Percentiles rank a stretch among this genome's conserved stretches.
Conservation (phyloP, 306 rosid genomes). For the Rosa persica region DNA sequence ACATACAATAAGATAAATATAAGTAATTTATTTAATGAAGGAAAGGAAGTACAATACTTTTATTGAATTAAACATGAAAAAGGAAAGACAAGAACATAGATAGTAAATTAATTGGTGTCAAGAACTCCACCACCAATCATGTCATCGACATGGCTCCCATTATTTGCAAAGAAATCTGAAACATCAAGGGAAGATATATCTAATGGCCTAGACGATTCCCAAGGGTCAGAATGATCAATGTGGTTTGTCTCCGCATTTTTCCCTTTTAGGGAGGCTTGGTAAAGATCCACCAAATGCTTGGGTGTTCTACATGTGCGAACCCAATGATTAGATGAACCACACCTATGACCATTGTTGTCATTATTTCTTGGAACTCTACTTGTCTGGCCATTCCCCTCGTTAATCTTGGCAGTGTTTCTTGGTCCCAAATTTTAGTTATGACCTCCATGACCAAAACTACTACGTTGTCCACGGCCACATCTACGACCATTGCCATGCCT, state of each 20-base stretch:
- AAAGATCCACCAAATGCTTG: slow-evolving; percentile 1
- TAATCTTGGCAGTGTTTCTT: neutral
- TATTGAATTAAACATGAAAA: too few relatives aligned
- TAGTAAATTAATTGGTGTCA: neutral
- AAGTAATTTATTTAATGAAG: too few relatives aligned
- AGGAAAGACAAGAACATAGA: neutral
- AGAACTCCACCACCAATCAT: neutral
- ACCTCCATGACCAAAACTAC: neutral
- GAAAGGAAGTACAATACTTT: too few relatives aligned
- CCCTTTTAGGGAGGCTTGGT: neutral
- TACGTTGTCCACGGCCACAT: neutral
- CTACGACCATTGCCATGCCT: neutral
- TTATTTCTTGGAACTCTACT: neutral
- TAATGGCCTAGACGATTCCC: neutral
- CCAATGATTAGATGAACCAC: neutral
- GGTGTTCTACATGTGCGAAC: neutral
- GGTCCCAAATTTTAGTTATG: neutral
- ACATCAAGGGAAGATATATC: neutral
- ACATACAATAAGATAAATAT: too few relatives aligned
- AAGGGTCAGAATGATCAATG: neutral
- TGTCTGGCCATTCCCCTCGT: neutral
- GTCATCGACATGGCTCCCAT: neutral
- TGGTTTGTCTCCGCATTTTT: neutral
- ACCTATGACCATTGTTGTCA: neutral
- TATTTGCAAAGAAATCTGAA: neutral